Conservation (phyloP, 2,329 filamentous ascomycete genomes). For the Colletotrichum nymphaeae region DNA sequence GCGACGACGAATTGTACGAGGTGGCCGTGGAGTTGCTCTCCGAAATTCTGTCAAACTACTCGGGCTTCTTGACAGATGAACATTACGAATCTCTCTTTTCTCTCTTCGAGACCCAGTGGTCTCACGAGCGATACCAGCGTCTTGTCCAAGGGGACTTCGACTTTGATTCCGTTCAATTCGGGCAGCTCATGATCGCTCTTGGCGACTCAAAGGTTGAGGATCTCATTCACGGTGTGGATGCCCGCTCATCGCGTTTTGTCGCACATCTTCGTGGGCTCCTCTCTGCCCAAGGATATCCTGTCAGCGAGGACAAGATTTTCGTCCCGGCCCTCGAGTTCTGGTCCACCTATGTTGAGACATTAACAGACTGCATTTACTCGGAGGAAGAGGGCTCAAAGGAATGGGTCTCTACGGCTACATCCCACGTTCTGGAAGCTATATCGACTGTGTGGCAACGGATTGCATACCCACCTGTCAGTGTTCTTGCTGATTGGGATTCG, state of each 20-base stretch:
- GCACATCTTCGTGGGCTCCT: conserved; percentile 73
- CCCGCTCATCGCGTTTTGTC: conserved; percentile 65
- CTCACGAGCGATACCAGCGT: conserved; percentile 63
- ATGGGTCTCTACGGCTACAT: conserved; percentile 70
- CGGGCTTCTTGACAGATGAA: conserved; percentile 68
- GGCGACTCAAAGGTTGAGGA: conserved; percentile 73
- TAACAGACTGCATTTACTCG: conserved; percentile 68
- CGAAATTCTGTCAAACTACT: conserved; percentile 74
- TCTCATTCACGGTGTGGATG: conserved; percentile 64
- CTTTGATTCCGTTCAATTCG: conserved; percentile 74
- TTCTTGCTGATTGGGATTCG: conserved; percentile 75
- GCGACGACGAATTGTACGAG: conserved; percentile 68
- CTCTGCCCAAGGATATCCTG: conserved; percentile 72
- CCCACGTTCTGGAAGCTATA: conserved; percentile 71
- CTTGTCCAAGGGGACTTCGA: conserved; percentile 71
- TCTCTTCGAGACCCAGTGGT: conserved; percentile 72
- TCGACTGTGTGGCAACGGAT: conserved; percentile 77
- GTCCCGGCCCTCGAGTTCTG: conserved; percentile 83
- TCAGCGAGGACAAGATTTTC: conserved; percentile 80
- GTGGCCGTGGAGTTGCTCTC: conserved; percentile 72
- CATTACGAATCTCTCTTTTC: conserved; percentile 68
- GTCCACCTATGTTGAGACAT: conserved; percentile 79
- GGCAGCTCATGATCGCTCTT: conserved; percentile 74
- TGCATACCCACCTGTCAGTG: conserved; percentile 70
- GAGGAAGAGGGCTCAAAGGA: conserved; percentile 56